Percentiles rank a stretch among this genome's conserved stretches.
Conservation (phyloP, 805 yeast species). For the Wickerhamomyces alni region DNA sequence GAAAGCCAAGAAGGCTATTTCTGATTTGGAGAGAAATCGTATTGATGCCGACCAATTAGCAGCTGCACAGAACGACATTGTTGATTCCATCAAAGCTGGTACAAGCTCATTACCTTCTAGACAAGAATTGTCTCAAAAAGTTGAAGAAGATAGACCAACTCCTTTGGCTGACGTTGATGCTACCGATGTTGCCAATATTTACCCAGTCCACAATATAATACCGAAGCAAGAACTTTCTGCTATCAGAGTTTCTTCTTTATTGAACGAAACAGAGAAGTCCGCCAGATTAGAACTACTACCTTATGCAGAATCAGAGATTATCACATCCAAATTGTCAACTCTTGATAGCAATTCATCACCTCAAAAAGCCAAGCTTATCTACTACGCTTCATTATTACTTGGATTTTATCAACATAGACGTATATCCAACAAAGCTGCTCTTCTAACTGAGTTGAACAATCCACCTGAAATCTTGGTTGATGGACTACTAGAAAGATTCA, state of each 20-base stretch:
- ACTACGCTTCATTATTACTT: conserved; percentile 71
- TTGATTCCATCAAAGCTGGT: conserved; percentile 66
- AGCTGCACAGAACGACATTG: conserved; percentile 70
- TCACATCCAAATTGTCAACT: conserved; percentile 38
- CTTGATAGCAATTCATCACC: conserved; percentile 39
- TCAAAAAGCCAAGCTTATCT: conserved; percentile 61
- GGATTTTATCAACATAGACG: conserved; percentile 78
- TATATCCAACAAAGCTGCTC: conserved; percentile 47
- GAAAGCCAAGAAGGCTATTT: conserved; percentile 87
- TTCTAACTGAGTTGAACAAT: conserved; percentile 55
- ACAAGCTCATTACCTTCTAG: conserved; percentile 72
- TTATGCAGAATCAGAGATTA: conserved; percentile 47
- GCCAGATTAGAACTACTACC: conserved; percentile 58
- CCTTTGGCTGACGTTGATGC: conserved; percentile 76
- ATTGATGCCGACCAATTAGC: conserved; percentile 80
- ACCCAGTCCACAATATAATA: conserved; percentile 67
- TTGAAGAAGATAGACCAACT: conserved; percentile 71
- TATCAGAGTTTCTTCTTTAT: conserved; percentile 57
- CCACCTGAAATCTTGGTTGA: conserved; percentile 74
- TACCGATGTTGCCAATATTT: conserved; percentile 76
- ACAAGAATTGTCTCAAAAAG: conserved; percentile 49
- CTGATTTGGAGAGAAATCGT: conserved; percentile 73
- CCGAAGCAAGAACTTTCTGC: conserved; percentile 57
- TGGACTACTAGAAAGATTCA: conserved; percentile 65
- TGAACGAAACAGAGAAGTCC: conserved; percentile 47